Base-by-base conservation (phyloP, 805 yeast genomes). In the Ogataea henricii region DNA sequence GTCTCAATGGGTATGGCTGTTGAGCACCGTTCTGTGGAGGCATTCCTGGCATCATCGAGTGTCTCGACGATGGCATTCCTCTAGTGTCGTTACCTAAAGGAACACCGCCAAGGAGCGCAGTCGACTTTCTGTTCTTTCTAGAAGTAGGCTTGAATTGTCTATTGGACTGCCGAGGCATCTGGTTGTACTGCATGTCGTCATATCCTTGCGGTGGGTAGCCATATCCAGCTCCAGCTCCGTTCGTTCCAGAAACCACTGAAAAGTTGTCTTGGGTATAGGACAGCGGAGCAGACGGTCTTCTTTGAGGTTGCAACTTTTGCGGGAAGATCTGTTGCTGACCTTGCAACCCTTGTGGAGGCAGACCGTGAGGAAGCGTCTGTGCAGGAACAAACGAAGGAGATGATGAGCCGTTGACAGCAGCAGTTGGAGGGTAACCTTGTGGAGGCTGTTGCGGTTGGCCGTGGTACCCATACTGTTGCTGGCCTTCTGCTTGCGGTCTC, bases 81-180 rank as follows among this genome's bases (percentile, higher is more conserved):
- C 66, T 52, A 22, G 57, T 55, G 30, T 63, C 65, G 33, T 54
- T 58, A 10, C 60, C 62, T n/a, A 56, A 40, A 25, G 51, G 44
- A 10, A 55, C 51, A 21, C 57, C 60, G 6, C 57, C 48, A 35
- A 72, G 62, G 52, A 67, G 57, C 3, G 63, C 53, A 2, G 71
- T 62, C 1, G 77, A 72, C 50, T 70, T 72, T 52, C 79, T 65
- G 48, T 71, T 71, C 60, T 75, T 75, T 54, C 79, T 64, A 4
- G 74, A 68, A n/a, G 78, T 70, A 30, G 74, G 71, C 47, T 67
- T 68, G 48, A 68, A 69, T 16, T 59, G 66, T 40, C 67, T 56
- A 39, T 49, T 52, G 33, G 55, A 29, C 47, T 46, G 52, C 49
- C 56, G 51, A 43, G 49, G 52, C 37, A 34, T 13, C 23, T 47